phyloP scores from a whole-genome alignment of 2,329 filamentous ascomycete genomes.

The Pestalotiopsis sp. region DNA sequence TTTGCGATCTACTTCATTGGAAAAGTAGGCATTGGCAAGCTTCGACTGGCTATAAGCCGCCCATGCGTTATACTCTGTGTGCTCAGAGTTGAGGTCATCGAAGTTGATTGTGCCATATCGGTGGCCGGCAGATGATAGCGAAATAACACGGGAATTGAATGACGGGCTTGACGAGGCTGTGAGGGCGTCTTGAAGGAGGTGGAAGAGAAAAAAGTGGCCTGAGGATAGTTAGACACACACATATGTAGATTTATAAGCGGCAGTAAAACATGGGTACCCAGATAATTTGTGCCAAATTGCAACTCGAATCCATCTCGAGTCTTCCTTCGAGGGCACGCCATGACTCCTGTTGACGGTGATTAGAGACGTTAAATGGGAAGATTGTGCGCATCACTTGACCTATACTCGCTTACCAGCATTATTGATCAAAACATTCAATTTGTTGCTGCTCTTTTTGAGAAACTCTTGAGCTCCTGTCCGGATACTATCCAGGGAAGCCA shows the following conservation, averaged over 20 bases:
- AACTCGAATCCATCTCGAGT: conserved; percentile 22
- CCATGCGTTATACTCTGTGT: conserved; percentile 35
- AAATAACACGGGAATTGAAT: conserved; percentile 46
- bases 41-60: conserved; percentile 51
- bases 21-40: conserved; percentile 44
- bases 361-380: not conserved
- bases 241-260: not conserved
- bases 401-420: conserved; percentile 18
- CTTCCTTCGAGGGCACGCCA: conserved; percentile 7
- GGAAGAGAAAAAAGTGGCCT: conserved; percentile 20
- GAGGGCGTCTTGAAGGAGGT: conserved; percentile 17
- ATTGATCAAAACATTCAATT: conserved; percentile 21
- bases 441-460: conserved; percentile 14
- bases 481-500: conserved; percentile 18
- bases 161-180: conserved; percentile 17
- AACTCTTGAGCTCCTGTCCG: conserved; percentile 17
- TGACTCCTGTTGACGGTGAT: not conserved
- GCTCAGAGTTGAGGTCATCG: conserved; percentile 41
- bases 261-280: conserved; percentile 3
- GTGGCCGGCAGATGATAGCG: conserved; percentile 44
- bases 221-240: not conserved
- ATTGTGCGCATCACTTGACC: not conserved
- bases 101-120: conserved; percentile 32
- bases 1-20: not conserved
- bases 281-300: conserved; percentile 21